phyloP scores from a whole-genome alignment of 2,329 filamentous ascomycete genomes.

The Neophaeococcomyces aloes region DNA sequence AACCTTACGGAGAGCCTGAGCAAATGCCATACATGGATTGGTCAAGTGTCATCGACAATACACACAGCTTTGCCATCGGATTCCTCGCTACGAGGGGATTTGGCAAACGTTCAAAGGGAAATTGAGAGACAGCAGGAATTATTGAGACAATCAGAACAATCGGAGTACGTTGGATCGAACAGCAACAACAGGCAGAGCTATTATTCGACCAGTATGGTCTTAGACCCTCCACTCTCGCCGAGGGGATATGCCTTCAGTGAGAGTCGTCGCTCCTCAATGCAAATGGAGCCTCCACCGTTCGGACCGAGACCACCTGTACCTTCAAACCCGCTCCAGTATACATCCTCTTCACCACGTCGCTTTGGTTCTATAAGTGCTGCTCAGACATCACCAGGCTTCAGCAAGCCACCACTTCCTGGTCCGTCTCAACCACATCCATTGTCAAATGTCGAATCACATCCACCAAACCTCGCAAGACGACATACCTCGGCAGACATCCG shows the following conservation, averaged over 20 bases:
- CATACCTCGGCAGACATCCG: slow-evolving; percentile 96
- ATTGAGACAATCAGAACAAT: slow-evolving; percentile 45
- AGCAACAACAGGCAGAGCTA: slow-evolving; percentile 44
- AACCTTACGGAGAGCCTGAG: slow-evolving; percentile 69
- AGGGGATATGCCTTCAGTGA: slow-evolving; percentile 81
- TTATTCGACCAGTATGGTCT: slow-evolving; percentile 50
- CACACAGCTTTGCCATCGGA: slow-evolving; percentile 58
- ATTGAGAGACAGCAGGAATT: slow-evolving; percentile 52
- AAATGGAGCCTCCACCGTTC: slow-evolving; percentile 39
- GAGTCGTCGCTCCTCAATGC: slow-evolving; percentile 59
- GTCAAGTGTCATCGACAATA: slow-evolving; percentile 24
- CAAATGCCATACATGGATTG: slow-evolving; percentile 53
- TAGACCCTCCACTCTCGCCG: slow-evolving; percentile 76
- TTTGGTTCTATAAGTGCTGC: slow-evolving; percentile 73
- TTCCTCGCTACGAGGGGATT: slow-evolving; percentile 65
- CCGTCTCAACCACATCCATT: slow-evolving; percentile 58
- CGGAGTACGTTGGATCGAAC: slow-evolving; percentile 56
- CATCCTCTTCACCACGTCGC: slow-evolving; percentile 59
- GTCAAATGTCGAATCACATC: slow-evolving; percentile 43
- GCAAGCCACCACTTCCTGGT: slow-evolving; percentile 58
- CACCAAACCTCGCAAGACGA: slow-evolving; percentile 62
- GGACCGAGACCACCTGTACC: slow-evolving; percentile 18
- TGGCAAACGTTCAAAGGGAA: slow-evolving; percentile 47
- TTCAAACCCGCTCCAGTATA: slow-evolving; percentile 52
- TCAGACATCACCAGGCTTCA: slow-evolving; percentile 61